A percentile compares a stretch with the other conserved stretches of the same genome.
These are phyloP conservation scores for Psilocybe azurescens DNA, from an alignment of 768 basidiomycete species.

Conservation along the genomic window DNA sequence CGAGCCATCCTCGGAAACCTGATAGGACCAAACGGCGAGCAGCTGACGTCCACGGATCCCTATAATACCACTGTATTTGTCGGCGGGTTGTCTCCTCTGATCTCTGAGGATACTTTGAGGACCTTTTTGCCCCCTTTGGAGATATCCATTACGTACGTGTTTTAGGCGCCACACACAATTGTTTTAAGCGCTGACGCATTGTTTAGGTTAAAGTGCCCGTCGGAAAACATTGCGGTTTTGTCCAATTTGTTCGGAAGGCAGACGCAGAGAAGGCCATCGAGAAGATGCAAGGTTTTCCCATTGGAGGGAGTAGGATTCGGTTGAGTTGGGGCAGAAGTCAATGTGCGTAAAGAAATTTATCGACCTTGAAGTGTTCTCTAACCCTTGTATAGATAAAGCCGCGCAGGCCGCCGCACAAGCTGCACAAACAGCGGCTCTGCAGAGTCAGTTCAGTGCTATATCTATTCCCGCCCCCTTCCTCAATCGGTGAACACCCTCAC, in stretches of 20 bases:
- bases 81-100: constrained; percentile 86
- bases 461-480: constrained; percentile 19
- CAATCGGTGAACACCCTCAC: constrained; percentile 44
- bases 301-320: constrained; percentile 90
- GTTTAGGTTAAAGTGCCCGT: constrained; percentile 92
- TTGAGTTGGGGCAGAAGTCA: constrained; percentile 95
- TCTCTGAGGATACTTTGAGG: constrained; percentile 89
- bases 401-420: constrained; percentile 89
- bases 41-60: constrained; percentile 89
- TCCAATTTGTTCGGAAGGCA: constrained; percentile 90
- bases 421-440: constrained; percentile 76
- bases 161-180: neutral
- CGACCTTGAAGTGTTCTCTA: neutral
- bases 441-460: constrained; percentile 40
- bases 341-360: constrained; percentile 54
- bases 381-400: constrained; percentile 69
- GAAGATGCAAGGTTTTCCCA: constrained; percentile 96
- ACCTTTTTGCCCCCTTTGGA: constrained; percentile 94
- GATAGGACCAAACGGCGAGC: constrained; percentile 86
- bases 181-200: constrained; percentile 4
- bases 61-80: constrained; percentile 97
- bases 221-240: constrained; percentile 95
- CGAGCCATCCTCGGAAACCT: constrained; percentile 82
- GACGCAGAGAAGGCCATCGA: constrained; percentile 94
- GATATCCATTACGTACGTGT: constrained; percentile 86